Base-by-base conservation (phyloP, 2,329 filamentous ascomycete genomes). In the Hymenoscyphus fructigenus region DNA sequence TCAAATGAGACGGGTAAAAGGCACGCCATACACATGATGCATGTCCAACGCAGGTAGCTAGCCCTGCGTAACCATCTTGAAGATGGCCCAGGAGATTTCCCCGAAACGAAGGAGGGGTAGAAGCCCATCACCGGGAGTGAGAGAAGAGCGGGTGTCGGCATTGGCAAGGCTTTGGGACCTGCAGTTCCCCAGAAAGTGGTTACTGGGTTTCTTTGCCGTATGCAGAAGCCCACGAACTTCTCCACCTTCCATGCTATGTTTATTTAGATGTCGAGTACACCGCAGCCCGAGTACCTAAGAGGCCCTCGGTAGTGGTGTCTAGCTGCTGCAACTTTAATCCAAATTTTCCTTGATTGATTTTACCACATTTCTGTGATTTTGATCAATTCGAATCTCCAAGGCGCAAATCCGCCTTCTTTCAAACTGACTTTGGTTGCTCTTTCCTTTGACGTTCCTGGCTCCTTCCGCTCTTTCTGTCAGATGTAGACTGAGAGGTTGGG, bases 171-270 rank as follows among this genome's bases (percentile, higher is more conserved):
- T 53, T 53, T 23, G 47, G 47, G 47, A 53, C 47, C 47, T 53
- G 47, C 47, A 53, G 47, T 53, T 53, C 47, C 47, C 47, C 47
- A 53, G 47, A 10, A 53, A 4, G 23, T 53, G 47, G 47, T 53
- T 26, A 26, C 47, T 53, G 47, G 47, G 23, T 53, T 53, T 26
- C 47, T 23, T 53, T 53, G 47, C 47, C 47, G 20, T 23, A 53
- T 53, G 47, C 47, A 53, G 47, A 53, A 4, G 47, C 20, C 47
- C 20, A 53, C 47, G 20, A 26, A 23, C 47, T 53, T 53, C 47
- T 20, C 47, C 20, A 26, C 47, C 47, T 26, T 23, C 20, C 20
- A 53, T 53, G 47, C 20, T 26, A 23, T 53, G 47, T 53, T 47
- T 53, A 53, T 53, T 53, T 53, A 53, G 9, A 26, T 53, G 5